These are phyloP conservation scores for Scheffersomyces coipomensis DNA, from an alignment of 805 yeast species.

Conservation along the genomic window DNA sequence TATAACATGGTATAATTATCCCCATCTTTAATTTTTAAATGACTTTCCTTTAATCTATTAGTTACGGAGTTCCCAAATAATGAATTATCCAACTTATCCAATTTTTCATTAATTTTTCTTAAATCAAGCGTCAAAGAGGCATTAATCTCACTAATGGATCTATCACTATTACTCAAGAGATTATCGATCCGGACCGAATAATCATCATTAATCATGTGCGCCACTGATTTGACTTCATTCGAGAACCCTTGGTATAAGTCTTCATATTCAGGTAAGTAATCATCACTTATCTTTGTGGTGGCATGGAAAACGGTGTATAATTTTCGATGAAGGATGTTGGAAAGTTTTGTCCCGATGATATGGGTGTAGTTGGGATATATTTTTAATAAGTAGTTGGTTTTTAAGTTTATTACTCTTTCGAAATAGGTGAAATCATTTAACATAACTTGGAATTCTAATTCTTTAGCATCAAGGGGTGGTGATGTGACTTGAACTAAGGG, in stretches of 20 bases:
- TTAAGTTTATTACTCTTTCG: constrained; percentile 11
- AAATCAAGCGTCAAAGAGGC: constrained; percentile 67
- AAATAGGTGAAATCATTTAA: constrained; percentile 12
- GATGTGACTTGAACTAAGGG: too few species aligned
- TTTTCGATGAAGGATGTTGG: constrained; percentile 14
- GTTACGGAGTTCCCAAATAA: constrained; percentile 24
- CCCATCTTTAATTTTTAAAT: constrained; percentile 19
- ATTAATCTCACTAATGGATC: constrained; percentile 71
- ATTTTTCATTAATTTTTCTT: constrained; percentile 49
- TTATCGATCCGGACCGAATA: constrained; percentile 59
- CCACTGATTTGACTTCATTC: constrained; percentile 33
- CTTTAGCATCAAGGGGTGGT: constrained; percentile 4
- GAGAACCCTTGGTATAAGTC: constrained; percentile 27
- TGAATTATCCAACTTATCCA: constrained; percentile 40
- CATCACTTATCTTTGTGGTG: constrained; percentile 24
- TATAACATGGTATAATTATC: constrained; percentile 40
- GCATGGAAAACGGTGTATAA: constrained; percentile 13
- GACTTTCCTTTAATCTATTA: constrained; percentile 7
- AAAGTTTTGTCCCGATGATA: constrained; percentile 11
- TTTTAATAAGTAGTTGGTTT: constrained; percentile 15
- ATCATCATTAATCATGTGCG: constrained; percentile 37
- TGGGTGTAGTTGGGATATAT: constrained; percentile 19
- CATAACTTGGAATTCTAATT: constrained; percentile 8
- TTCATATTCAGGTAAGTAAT: constrained; percentile 33
- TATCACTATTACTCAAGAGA: constrained; percentile 59